Evolutionary conservation across 1,284 basidiomycete genomes (phyloP), one percentile per base, ranked within the genome.

Genomic region (Ustilago loliicola): DNA sequence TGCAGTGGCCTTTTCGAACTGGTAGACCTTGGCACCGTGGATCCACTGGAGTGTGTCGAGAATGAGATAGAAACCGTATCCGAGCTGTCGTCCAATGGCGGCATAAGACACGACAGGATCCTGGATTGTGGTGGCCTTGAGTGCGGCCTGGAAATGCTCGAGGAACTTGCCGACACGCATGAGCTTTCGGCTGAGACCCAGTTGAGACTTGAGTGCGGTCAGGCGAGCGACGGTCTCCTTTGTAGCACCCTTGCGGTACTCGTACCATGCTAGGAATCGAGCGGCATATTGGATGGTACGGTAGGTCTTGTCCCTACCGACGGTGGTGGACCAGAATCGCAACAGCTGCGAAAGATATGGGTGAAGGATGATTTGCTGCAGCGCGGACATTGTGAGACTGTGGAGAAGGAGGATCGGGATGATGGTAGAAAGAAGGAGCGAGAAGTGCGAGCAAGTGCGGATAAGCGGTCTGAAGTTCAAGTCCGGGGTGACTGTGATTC

Each of bases 141-240:
- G 88, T 25, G 94, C 95, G 3, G 94, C 91, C 87, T 99, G 97
- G 21, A 97, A 89, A 88, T 98, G 95, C 87, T 99, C 96, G 74
- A 97, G 83, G 32, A 95, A 95, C 88, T 98, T 97, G 82, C 95
- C 94, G 61, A 98, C 89, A 23, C 96, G 91, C 90, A 98, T 90
- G 59, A 98, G 85, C 83, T 88, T 88, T 54, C 88, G 83, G 56
- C 86, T 87, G 34, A 87, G 82, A 47, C 79, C 87, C 29, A 88
- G 79, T 56, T 84, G 83, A 60, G 85, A 86, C 83, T 88, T 88
- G 81, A 88, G 83, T 21, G 87, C 86, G 4, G 80, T 80, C 32
- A 85, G 81, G 30, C 86, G 83, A 13, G 84, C 82, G n/a, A 88
- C 87, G 3, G 84, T 85, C 79, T 87, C 86, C 72, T 88, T 87